A percentile compares a stretch with the other conserved stretches of the same genome.
Conservation (phyloP, 306 rosid genomes). For the Alnus glutinosa region DNA sequence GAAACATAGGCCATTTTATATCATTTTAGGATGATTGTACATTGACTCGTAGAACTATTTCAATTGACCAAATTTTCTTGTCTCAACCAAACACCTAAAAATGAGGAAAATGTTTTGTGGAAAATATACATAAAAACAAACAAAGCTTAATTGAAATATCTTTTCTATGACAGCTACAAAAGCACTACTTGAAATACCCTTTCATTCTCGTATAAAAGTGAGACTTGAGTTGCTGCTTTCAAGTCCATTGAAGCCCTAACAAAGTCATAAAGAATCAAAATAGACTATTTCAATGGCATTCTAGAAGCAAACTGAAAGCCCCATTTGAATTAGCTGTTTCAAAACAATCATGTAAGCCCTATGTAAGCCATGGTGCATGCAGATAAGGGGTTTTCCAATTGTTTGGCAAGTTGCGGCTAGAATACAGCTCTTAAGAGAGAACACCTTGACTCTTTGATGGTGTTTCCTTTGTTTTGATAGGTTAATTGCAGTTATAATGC, state of each 20-base stretch:
- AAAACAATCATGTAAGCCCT: neutral
- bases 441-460: too few species aligned
- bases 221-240: neutral
- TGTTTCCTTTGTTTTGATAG: neutral
- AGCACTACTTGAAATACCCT: neutral
- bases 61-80: too few species aligned
- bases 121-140: too few species aligned
- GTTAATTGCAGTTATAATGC: neutral
- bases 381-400: neutral
- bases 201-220: neutral
- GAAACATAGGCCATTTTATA: too few species aligned
- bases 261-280: neutral
- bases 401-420: neutral
- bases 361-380: neutral
- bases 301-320: neutral
- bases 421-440: neutral
- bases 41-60: too few species aligned
- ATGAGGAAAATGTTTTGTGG: too few species aligned
- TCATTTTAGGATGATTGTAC: too few species aligned
- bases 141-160: neutral
- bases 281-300: neutral
- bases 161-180: neutral
- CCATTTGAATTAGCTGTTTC: neutral
- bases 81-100: too few species aligned
- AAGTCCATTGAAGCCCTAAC: neutral